Evolutionary conservation across 257 asterid genomes (phyloP), one percentile per base, ranked within the genome.

Genomic region (Primulina huaijiensis): DNA sequence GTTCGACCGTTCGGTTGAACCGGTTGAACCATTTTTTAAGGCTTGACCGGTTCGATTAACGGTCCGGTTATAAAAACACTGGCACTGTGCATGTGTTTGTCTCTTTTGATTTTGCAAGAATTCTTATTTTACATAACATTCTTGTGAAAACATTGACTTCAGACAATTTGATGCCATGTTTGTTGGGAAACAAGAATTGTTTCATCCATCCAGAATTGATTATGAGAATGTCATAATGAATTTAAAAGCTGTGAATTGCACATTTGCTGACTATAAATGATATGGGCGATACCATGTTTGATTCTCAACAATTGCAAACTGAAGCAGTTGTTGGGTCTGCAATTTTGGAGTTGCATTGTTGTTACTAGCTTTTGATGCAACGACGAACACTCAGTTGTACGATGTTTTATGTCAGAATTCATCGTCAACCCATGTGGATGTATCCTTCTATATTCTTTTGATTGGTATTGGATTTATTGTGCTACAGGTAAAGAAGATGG

Each of bases 401-500:
- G 1, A 43, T 43, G n/a, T 43, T 43, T 14, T 38, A 38, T 38
- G 50, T 9, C n/a, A 43, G 8, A 5, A 17, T 43, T 17, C 1
- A 4, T 16, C 3, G 21, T 50, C 3, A 4, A 17, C 21, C 20
- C 8, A 5, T 16, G 20, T 21, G 43, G 33, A 23, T 1, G 38
- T 17, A 20, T 29, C 11, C 12, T 70, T 9, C 7, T 46, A 35
- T 50, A 17, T 21, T 46, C 29, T 23, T 57, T 69, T 58, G 53
- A 17, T 56, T 67, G 30, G 7, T 71, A 65, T 11, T 56, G 33
- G 27, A 56, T 63, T 55, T 58, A 20, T 65, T 46, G 57, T 31
- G 57, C 29, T 27, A 72, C 66, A 82, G 90, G 83, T 69, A 83
- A 76, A 75, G 81, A 81, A 55, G 72, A 69, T 59, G 83, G 86